Percentiles rank a stretch among this genome's conserved stretches.
Evolutionary conservation across 352 stramenopile genomes (phyloP).

Genomic region (Phytophthora constricta): DNA sequence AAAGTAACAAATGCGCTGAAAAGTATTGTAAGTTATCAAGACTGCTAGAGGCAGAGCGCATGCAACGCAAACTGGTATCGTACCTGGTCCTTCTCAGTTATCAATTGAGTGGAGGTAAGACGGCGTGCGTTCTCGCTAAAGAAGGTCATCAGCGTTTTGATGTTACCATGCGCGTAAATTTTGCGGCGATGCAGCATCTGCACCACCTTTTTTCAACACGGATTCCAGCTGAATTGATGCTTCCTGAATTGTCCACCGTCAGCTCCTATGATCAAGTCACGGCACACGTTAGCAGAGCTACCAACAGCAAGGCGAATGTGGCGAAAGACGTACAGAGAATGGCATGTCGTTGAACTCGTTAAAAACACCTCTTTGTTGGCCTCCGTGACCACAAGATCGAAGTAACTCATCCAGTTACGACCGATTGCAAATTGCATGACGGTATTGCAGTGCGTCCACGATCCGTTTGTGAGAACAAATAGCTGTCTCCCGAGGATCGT

Average conservation of each 20-base stretch:
- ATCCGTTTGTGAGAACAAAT: slow-evolving; percentile 62
- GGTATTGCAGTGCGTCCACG: slow-evolving; percentile 61
- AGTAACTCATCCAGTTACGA: slow-evolving; percentile 53
- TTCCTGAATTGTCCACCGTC: not conserved
- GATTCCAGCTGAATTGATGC: not conserved
- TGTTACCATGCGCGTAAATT: slow-evolving; percentile 58
- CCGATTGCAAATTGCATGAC: slow-evolving; percentile 59
- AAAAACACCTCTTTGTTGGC: slow-evolving; percentile 65
- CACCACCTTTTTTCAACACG: slow-evolving; percentile 36
- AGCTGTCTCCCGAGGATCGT: slow-evolving; percentile 41
- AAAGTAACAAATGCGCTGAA: slow-evolving; percentile 60
- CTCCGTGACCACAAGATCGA: slow-evolving; percentile 58
- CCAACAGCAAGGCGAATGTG: not conserved
- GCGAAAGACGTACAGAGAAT: slow-evolving; percentile 40
- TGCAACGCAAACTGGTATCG: not conserved
- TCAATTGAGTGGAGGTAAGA: slow-evolving; percentile 6
- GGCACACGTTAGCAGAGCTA: not conserved
- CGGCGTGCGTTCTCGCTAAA: slow-evolving; percentile 32
- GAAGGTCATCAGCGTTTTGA: slow-evolving; percentile 42
- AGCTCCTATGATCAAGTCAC: slow-evolving; percentile 11
- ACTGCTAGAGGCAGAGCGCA: not conserved
- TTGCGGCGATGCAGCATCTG: slow-evolving; percentile 38
- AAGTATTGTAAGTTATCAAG: not conserved
- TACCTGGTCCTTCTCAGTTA: slow-evolving; percentile 26
- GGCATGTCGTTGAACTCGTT: slow-evolving; percentile 54